Evolutionary conservation across 139 green algal genomes (phyloP), one percentile per base, ranked within the genome.

Genomic region (Coccomyxa sp.): DNA sequence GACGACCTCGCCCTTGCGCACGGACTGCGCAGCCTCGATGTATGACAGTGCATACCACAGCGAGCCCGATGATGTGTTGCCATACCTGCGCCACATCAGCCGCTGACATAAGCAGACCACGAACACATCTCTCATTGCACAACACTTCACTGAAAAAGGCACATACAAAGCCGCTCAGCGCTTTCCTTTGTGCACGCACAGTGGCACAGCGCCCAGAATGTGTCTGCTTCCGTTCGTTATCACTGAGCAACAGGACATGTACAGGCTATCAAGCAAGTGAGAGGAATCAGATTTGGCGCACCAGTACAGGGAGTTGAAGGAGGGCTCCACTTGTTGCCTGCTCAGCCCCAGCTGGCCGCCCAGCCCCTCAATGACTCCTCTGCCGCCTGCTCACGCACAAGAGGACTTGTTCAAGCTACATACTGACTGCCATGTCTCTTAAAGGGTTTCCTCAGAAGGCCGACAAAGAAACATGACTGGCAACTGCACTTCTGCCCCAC

Each of bases 31-130:
- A 60, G 80, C 84, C 87, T 98, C 95, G 17, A 95, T 91, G 87
- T 93, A 97, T 0, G 88, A 86, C 80, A 98, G 89, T 57, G 92
- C 89, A 85, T 96, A 96, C 92, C 94, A 97, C 74, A 98, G 92
- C 60, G 92, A 96, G 57, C 87, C 91, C 80, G 89, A 94, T 57
- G 90, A 95, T 77, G 93, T 94, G 90, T 98, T 97, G 76, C 95
- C 95, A 81, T 95, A 98, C 82, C 85, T 86, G 67, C 68, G 23
- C 38, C 38, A 51, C 38, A 51, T 51, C 3, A 51, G 38, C 13
- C 74, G 15, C n/a, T 27, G 25, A 31, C 74, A 31, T 51, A 79
- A 79, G 18, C n/a, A 79, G 12, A 51, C 3, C 18, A 28, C 28
- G 38, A 51, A 51, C 3, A 51, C 38, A 45, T 9, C 15, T 4